These are phyloP conservation scores for Amanita fuliginea DNA, from an alignment of 768 basidiomycete species.

Conservation along the genomic window DNA sequence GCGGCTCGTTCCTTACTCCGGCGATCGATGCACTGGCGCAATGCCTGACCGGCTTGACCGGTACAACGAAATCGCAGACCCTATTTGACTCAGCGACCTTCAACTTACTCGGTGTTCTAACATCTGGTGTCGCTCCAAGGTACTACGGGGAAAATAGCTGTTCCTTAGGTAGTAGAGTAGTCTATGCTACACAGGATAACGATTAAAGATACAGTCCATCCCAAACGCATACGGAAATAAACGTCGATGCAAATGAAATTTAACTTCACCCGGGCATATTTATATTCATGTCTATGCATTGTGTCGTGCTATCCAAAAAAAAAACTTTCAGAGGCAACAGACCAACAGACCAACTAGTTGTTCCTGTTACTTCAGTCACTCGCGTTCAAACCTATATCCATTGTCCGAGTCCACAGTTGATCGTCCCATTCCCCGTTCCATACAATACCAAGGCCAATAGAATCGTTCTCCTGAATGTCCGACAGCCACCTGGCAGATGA, in stretches of 20 bases:
- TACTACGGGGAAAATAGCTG: neutral
- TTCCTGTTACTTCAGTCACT: neutral
- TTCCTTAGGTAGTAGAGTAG: neutral
- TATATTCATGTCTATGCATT: neutral
- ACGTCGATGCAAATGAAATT: neutral
- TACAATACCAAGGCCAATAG: slow-evolving; percentile 4
- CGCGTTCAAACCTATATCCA: neutral
- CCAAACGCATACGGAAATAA: neutral
- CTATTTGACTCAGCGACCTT: neutral
- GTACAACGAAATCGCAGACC: neutral
- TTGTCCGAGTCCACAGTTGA: neutral
- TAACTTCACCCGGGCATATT: neutral
- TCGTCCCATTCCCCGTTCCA: slow-evolving; percentile 13
- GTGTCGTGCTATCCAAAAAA: neutral
- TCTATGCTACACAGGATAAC: neutral
- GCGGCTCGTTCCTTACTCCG: too few species aligned
- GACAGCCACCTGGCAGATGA: slow-evolving; percentile 1
- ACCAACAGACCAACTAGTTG: too few species aligned
- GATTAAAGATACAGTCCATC: neutral
- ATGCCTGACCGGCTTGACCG: neutral
- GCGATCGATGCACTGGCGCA: neutral
- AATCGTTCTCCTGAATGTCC: slow-evolving; percentile 2
- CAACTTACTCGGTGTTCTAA: neutral
- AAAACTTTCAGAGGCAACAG: too few species aligned
- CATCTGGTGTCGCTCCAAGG: neutral